Evolutionary conservation across 2,329 filamentous ascomycete species (phyloP), one percentile per base, ranked within the genome.

Genomic region (Botryosphaeria dothidea): DNA sequence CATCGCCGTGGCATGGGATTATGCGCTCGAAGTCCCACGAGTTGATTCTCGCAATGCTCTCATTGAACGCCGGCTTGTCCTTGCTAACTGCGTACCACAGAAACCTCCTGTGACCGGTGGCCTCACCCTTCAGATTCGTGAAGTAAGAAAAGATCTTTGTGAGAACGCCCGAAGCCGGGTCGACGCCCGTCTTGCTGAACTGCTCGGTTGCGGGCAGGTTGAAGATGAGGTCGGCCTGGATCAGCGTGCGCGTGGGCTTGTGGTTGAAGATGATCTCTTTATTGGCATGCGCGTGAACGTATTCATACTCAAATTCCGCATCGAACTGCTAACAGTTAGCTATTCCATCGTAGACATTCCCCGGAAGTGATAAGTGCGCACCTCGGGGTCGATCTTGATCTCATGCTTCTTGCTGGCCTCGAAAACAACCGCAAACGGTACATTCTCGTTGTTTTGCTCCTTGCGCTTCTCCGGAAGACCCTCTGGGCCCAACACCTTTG

Each of bases 1-100:
- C 89, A 79, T 99, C 95, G 8, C 95, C 95, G 78, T 99, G 95
- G 76, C 94, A 98, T 0, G 94, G 93, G 66, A 99, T 88, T 58
- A 98, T 83, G 43, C 88, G 88, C 68, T 90, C 86, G 75, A 97
- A 97, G 66, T 94, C 90, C 94, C 94, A 99, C 63, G 78, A 75
- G 62, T 88, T 82, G 68, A 98, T 94, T 66, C 84, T 84, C 69
- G 78, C 80, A 45, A 92, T 80, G 70, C 90, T 93, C 67, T 87
- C 83, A 68, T 88, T 88, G 77, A 93, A 96, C 15, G 86, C 88
- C 4, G 78, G 69, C 31, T 91, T 83, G 77, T 97, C 86, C 19
- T 78, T 73, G 62, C 85, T 89, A 31, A 87, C 77, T 1, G 83
- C 80, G 77, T 97, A 93, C 93, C 94, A 98, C 60, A 91, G 79